Conservation (phyloP, 2,329 filamentous ascomycete genomes). For the Rhynchosporium graminicola region DNA sequence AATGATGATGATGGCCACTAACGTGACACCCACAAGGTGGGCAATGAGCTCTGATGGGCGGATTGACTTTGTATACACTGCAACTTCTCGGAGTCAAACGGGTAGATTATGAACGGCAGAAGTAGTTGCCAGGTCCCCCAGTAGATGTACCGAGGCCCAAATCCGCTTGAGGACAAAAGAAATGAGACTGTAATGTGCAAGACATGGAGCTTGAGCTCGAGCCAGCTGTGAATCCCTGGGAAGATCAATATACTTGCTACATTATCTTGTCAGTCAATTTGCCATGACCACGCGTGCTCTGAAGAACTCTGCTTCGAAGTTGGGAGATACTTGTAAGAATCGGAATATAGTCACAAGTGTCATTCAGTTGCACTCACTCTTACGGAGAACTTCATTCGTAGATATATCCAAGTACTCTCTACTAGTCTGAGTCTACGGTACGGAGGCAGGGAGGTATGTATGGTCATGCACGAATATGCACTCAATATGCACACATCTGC, state of each 20-base stretch:
- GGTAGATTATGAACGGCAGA: no score
- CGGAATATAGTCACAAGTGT: no score
- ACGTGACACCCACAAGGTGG: no score
- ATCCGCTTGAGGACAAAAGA: no score
- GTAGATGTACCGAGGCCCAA: no score
- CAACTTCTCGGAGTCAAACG: no score
- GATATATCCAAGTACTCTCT: not conserved
- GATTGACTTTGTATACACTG: no score
- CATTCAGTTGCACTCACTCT: not conserved
- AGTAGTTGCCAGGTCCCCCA: no score
- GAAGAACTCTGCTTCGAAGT: no score
- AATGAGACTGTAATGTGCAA: not conserved
- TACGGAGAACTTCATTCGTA: not conserved
- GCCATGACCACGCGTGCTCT: not conserved
- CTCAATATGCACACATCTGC: slow-evolving; percentile 7
- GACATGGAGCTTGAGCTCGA: slow-evolving; percentile 11
- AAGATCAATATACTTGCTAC: not conserved
- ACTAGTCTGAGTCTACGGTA: not conserved
- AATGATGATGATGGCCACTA: not conserved
- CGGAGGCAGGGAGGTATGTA: not conserved
- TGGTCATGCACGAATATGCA: not conserved
- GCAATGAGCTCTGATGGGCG: no score
- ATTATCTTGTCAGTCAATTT: not conserved
- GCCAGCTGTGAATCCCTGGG: not conserved
- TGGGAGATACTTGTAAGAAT: not conserved